phyloP scores from a whole-genome alignment of 257 asterid species.

The Phtheirospermum japonicum region DNA sequence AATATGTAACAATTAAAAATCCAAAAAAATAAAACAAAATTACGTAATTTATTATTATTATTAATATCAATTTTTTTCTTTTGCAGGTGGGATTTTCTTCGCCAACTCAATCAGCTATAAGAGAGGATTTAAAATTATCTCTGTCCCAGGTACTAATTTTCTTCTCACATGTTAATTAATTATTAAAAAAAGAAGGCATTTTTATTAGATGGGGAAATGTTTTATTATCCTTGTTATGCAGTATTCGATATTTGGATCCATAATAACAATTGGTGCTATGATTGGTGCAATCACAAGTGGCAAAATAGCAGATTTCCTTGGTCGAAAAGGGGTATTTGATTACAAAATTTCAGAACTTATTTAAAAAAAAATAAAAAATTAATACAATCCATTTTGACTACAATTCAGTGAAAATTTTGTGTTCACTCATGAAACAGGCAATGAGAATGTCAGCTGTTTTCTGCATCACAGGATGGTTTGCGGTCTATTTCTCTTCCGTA shows the following conservation, averaged over 20 bases:
- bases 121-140: constrained; percentile 57
- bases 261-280: constrained; percentile 87
- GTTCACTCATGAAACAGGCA: constrained; percentile 34
- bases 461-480: constrained; percentile 75
- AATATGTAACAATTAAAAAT: too few species aligned
- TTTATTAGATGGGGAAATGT: too few species aligned
- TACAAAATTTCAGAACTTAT: neutral
- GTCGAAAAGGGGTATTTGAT: constrained; percentile 69
- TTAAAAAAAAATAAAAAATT: too few species aligned
- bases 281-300: constrained; percentile 85
- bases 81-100: constrained; percentile 91
- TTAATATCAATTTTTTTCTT: constrained; percentile 6
- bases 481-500: constrained; percentile 61
- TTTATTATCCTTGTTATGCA: constrained; percentile 19
- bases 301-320: constrained; percentile 59
- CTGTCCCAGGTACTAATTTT: constrained; percentile 58
- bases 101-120: constrained; percentile 76
- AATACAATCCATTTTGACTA: too few species aligned
- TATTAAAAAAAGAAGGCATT: too few species aligned
- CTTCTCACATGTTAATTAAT: too few species aligned
- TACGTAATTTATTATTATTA: too few species aligned
- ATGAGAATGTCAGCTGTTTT: constrained; percentile 72
- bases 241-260: constrained; percentile 78
- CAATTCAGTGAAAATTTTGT: too few species aligned
- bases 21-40: too few species aligned